A percentile compares a stretch with the other conserved stretches of the same genome.
phyloP scores from a whole-genome alignment of 164 flowering plant genomes.

The Magnolia sinica region DNA sequence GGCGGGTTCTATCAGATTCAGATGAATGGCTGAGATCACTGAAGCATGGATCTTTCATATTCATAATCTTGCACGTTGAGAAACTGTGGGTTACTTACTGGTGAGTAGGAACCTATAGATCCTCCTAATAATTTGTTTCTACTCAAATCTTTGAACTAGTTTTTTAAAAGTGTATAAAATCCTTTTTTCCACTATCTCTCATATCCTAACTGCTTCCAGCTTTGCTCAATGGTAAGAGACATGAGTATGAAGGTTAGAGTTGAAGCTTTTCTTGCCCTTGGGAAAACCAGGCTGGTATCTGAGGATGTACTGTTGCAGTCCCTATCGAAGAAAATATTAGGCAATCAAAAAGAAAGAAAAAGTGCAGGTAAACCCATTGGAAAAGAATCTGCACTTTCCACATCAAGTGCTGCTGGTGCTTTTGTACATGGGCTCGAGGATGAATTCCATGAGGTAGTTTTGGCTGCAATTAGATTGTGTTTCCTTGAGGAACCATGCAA shows the following conservation, averaged over 20 bases:
- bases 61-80: too few relatives aligned
- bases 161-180: background rate
- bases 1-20: too few relatives aligned
- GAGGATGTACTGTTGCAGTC: conserved; percentile 62
- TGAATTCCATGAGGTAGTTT: conserved; percentile 70
- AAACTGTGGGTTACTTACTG: too few relatives aligned
- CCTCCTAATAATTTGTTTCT: background rate
- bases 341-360: conserved; percentile 34
- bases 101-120: too few relatives aligned
- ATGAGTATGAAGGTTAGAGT: conserved; percentile 66
- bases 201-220: conserved; percentile 37
- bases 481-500: background rate
- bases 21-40: too few relatives aligned
- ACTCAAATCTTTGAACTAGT: background rate
- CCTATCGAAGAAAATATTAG: conserved; percentile 57
- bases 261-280: conserved; percentile 69
- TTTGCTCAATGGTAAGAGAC: conserved; percentile 77
- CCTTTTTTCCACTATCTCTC: background rate
- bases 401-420: conserved; percentile 66
- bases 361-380: conserved; percentile 17
- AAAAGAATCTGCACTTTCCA: conserved; percentile 26
- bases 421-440: conserved; percentile 93
- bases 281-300: conserved; percentile 52
- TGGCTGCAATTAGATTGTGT: background rate
- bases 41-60: too few relatives aligned